Evolutionary conservation across 148 eudicot species (phyloP).

Genomic region (Camellia sinensis): DNA sequence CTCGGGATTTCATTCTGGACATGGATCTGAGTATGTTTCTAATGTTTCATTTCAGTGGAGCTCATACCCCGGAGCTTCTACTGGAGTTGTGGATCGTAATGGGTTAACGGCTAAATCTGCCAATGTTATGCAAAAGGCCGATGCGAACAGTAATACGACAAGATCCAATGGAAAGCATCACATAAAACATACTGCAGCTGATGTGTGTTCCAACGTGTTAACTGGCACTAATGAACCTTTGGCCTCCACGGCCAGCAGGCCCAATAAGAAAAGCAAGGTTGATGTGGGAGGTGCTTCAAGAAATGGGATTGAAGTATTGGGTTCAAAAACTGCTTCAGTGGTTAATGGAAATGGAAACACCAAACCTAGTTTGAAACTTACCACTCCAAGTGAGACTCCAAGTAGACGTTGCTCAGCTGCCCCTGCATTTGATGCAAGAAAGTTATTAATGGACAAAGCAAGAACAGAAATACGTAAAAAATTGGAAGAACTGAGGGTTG

Average conservation of each 20-base stretch:
- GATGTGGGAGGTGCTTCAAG: constrained; percentile 35
- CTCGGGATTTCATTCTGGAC: constrained; percentile 62
- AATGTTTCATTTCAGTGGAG: constrained; percentile 76
- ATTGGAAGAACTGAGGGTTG: constrained; percentile 55
- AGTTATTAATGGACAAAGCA: constrained; percentile 69
- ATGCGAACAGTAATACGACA: constrained; percentile 40
- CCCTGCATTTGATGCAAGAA: constrained; percentile 65
- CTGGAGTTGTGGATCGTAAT: constrained; percentile 49
- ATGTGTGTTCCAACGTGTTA: constrained; percentile 33
- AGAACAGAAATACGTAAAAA: constrained; percentile 54
- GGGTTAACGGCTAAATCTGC: constrained; percentile 35
- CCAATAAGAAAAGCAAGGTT: constrained; percentile 72
- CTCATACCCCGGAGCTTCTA: constrained; percentile 51
- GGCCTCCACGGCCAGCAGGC: constrained; percentile 49
- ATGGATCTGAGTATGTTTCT: constrained; percentile 60
- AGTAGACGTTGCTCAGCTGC: constrained; percentile 39
- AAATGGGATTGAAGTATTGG: constrained; percentile 33
- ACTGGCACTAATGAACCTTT: neutral
- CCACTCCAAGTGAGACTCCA: constrained; percentile 27
- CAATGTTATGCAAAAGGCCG: constrained; percentile 31
- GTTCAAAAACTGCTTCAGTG: constrained; percentile 27
- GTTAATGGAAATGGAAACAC: constrained; percentile 42
- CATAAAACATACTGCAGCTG: constrained; percentile 22
- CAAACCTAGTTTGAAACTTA: constrained; percentile 29
- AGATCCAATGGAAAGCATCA: constrained; percentile 34